Evolutionary conservation across 2,329 filamentous ascomycete genomes (phyloP), one percentile per base, ranked within the genome.

Genomic region (Aspergillus fructus): DNA sequence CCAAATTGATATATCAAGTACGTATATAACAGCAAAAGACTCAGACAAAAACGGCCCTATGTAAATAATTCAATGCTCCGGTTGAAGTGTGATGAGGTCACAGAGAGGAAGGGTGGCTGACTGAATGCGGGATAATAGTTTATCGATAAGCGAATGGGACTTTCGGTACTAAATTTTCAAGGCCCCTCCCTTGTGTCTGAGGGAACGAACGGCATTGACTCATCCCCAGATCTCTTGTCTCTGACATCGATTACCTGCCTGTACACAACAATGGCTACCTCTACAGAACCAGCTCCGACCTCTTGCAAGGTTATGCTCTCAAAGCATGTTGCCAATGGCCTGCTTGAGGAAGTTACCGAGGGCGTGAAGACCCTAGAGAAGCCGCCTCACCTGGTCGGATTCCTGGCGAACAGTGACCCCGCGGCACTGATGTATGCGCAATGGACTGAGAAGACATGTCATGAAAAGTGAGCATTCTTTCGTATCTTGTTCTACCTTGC

Each of bases 391-490:
- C 83, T 99, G 53, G 90, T 93, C 45, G 94, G 93, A 58, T 96
- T 97, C 76, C 82, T 99, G 56, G 92, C 93, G 65, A 97, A 96
- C 76, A 84, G 85, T 64, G 94, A 99, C 76, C 91, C 93, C 30
- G 91, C 92, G 40, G 93, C 93, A 33, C 82, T 90, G 67, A 91
- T 96, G 80, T 97, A 99, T 73, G 94, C 94, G 54, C 91, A 97
- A 75, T 97, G 91, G 91, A 97, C 93, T 41, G 90, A 91, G 76
- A 97, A 96, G 83, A 97, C 94, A 4, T 96, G 91, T 76, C 85
- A 88, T 75, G 93, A 97, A 75, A 96, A 97, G 93, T 97, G 82
- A 88, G 89, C 72, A 58, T 65, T 56, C 58, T 64, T 34, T 56
- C 43, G 41, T 49, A 50, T 52, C 55, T 56, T 33, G 27, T 53